Base-by-base conservation (phyloP, 331 rosid genomes). In the Prunus yedoensis region DNA sequence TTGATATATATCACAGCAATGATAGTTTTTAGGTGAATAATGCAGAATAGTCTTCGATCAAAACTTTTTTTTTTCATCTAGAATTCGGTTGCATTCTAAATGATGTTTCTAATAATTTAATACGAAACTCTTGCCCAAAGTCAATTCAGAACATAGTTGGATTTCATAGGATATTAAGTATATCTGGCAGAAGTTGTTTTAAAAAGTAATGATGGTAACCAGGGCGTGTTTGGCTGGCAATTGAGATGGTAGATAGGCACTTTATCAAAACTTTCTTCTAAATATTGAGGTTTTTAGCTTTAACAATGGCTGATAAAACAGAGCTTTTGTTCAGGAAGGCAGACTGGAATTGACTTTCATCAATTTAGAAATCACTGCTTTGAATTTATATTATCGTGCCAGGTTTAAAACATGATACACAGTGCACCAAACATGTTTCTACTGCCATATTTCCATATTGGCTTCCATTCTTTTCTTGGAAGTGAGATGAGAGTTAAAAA, bases 61-160 rank as follows among this genome's bases (percentile, higher is more conserved):
- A 8, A 56, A 56, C 60, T 2, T 54, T 51, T 25, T 21, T 28
- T 25, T 21, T 60, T 30, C 21, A 15, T 68, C 3, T 15, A 47
- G 10, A 21, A 15, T 58, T 56, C 11, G 5, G 25, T 56, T 71
- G 20, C 35, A 23, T 70, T 47, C 30, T 30, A 11, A 8, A 12
- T 1, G 4, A 51, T 27, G 45, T 50, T 50, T 45, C 8, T 5
- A 14, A 38, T 66, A 10, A 25, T 53, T 35, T 32, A 53, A 35
- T 35, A 35, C 41, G 5, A 35, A 35, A 35, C 41, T 6, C 2
- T 2, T 28, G 65, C 66, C 41, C 17, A 12, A 64, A 47, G 62
- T 56, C 9, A 16, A 60, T 79, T 59, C 20, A 69, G 64, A 64
- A 47, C 52, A 17, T 56, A 30, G 66, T 78, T 47, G 62, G 73